These are phyloP conservation scores for Sporothrix pallida DNA, from an alignment of 2,329 filamentous ascomycete genomes.

Conservation along the genomic window DNA sequence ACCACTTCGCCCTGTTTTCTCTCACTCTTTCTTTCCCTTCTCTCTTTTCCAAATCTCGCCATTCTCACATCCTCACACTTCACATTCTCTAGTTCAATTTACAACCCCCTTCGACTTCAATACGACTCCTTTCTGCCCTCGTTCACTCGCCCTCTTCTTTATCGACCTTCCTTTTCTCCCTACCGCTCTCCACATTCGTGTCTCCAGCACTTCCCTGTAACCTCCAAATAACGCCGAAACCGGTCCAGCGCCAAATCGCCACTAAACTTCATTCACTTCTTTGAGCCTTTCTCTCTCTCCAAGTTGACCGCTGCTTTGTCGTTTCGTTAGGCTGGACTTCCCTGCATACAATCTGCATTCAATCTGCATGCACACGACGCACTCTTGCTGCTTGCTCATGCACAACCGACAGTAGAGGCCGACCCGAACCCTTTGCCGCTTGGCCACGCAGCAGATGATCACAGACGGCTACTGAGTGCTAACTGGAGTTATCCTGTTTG, in stretches of 20 bases:
- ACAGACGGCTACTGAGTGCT: background rate
- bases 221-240: conserved; percentile 20
- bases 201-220: background rate
- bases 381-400: conserved; percentile 7
- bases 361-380: conserved; percentile 11
- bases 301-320: conserved; percentile 28
- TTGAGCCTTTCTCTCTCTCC: background rate
- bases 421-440: background rate
- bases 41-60: background rate
- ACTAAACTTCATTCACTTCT: conserved; percentile 11
- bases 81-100: background rate
- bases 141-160: background rate
- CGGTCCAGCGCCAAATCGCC: conserved; percentile 25
- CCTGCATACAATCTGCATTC: conserved; percentile 24
- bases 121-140: background rate
- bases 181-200: background rate
- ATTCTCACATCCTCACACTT: background rate
- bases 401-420: conserved; percentile 19
- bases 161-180: conserved; percentile 18
- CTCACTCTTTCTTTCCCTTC: background rate
- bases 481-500: background rate
- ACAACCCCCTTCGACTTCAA: background rate
- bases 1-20: background rate
- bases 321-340: conserved; percentile 26
- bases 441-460: background rate